A percentile compares a stretch with the other conserved stretches of the same genome.
Conservation (phyloP, 371 early-diverging fungal genomes). For the Homolaphlyctis polyrhiza region DNA sequence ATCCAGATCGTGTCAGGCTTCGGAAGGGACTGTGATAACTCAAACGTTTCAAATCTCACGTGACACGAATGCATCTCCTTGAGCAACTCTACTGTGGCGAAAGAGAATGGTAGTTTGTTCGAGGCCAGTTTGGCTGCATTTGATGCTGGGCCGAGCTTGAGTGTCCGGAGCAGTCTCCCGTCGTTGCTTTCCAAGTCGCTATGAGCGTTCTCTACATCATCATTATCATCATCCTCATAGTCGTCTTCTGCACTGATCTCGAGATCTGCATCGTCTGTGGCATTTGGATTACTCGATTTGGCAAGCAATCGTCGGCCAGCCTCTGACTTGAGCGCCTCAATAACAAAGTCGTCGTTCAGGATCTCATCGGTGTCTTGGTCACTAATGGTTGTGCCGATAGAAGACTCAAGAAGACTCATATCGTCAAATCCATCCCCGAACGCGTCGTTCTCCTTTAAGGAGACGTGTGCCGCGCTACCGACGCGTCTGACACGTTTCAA, state of each 20-base stretch:
- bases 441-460: no score
- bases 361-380: conserved; percentile 1
- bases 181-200: conserved; percentile 8
- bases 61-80: conserved; percentile 2
- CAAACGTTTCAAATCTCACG: background rate
- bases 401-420: no score
- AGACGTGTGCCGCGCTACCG: no score
- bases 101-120: background rate
- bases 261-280: background rate
- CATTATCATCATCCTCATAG: conserved; percentile 13
- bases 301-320: conserved; percentile 8
- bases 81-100: background rate
- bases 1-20: conserved; percentile 1
- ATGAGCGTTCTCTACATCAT: conserved; percentile 3
- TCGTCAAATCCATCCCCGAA: no score
- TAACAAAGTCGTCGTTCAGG: conserved; percentile 27
- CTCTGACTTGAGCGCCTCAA: conserved; percentile 30
- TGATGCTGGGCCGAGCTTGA: background rate
- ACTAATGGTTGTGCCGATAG: no score
- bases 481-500: no score
- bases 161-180: background rate
- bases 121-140: background rate
- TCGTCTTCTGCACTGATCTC: background rate
- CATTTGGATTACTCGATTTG: background rate
- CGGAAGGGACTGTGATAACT: background rate